Conservation (phyloP, 2,329 filamentous ascomycete genomes). For the Pseudogymnoascus sp. region DNA sequence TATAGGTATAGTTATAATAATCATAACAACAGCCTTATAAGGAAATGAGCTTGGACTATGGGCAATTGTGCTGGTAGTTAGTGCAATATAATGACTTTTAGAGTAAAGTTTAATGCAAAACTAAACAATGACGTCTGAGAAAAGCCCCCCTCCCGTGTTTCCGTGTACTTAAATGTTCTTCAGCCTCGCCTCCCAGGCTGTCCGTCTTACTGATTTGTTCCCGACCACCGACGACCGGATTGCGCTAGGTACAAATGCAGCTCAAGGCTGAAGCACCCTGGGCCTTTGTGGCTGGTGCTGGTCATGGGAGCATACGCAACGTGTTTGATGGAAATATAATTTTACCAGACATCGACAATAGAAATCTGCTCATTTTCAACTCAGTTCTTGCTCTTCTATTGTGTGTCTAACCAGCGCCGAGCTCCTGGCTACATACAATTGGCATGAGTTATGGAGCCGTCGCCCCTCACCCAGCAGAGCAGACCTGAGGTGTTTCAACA, state of each 20-base stretch:
- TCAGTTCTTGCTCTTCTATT: neutral
- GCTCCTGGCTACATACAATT: neutral
- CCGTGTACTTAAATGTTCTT: neutral
- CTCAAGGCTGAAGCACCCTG: neutral
- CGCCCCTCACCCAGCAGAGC: conserved; percentile 86
- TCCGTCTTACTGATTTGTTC: neutral
- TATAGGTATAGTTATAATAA: too few species aligned
- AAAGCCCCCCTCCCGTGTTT: neutral
- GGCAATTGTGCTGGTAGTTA: neutral
- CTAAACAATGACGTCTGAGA: neutral
- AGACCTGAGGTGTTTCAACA: conserved; percentile 86
- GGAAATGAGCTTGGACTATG: neutral
- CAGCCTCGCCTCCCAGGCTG: neutral
- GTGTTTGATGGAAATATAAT: neutral
- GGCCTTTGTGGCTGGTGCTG: neutral
- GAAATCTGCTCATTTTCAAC: neutral
- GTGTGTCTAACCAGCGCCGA: neutral
- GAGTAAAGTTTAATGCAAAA: neutral
- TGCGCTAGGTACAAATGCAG: neutral
- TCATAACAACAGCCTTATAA: neutral
- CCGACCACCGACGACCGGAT: neutral
- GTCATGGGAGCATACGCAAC: neutral
- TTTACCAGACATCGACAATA: neutral
- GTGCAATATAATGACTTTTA: neutral
- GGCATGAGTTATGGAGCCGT: conserved; percentile 63